Evolutionary conservation across 352 stramenopile species (phyloP).

Genomic region (Phytophthora citricola): DNA sequence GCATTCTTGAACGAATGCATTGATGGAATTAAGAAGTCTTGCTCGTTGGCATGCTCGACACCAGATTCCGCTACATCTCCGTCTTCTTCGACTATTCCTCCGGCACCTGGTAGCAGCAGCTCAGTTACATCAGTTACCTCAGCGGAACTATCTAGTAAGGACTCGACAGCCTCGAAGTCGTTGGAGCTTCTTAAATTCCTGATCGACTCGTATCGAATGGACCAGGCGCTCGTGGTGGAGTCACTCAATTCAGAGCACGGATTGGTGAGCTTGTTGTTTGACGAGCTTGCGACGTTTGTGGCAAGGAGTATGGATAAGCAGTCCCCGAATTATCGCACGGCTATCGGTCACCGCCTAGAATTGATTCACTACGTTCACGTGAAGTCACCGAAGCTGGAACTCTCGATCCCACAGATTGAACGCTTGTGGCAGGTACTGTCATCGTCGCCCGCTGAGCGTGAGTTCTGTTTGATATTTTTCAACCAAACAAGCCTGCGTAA

Average conservation of each 20-base stretch:
- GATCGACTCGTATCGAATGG: slow-evolving; percentile 84
- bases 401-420: slow-evolving; percentile 79
- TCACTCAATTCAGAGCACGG: slow-evolving; percentile 76
- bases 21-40: slow-evolving; percentile 80
- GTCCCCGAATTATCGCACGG: slow-evolving; percentile 62
- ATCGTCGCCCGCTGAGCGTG: slow-evolving; percentile 70
- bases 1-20: slow-evolving; percentile 78
- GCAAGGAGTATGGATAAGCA: slow-evolving; percentile 59
- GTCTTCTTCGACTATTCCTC: slow-evolving; percentile 20
- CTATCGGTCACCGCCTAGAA: slow-evolving; percentile 84
- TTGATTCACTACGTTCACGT: slow-evolving; percentile 89
- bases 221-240: slow-evolving; percentile 73
- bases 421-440: slow-evolving; percentile 81
- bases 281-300: slow-evolving; percentile 86
- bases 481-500: slow-evolving; percentile 77
- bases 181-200: slow-evolving; percentile 88
- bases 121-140: slow-evolving; percentile 19
- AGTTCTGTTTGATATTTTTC: slow-evolving; percentile 88
- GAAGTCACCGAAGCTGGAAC: slow-evolving; percentile 78
- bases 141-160: slow-evolving; percentile 38
- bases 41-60: slow-evolving; percentile 40
- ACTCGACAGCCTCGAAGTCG: slow-evolving; percentile 66
- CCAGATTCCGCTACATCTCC: slow-evolving; percentile 24
- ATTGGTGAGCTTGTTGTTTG: slow-evolving; percentile 81
- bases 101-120: slow-evolving; percentile 23